Conservation (phyloP, 163 green algal species). For the Scenedesmus sp. region DNA sequence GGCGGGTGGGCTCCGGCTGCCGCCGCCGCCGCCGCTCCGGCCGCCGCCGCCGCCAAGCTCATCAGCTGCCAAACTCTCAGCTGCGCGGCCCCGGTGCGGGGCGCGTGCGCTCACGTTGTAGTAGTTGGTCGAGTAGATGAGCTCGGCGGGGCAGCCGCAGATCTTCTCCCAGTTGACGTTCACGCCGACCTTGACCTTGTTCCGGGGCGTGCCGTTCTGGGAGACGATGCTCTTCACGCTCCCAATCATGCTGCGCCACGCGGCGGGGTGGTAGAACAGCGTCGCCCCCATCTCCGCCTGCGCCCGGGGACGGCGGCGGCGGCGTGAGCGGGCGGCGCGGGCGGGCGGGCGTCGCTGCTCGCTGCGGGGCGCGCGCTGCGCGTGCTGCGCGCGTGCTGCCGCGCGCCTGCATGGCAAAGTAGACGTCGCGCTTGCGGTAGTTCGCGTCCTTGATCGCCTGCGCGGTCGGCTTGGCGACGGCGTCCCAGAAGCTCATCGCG, state of each 20-base stretch:
- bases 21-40: too few species aligned
- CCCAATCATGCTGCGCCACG: not conserved
- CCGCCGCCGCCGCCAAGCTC: too few species aligned
- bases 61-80: too few species aligned
- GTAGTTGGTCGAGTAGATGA: conserved; percentile 44
- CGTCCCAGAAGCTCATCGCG: conserved; percentile 30
- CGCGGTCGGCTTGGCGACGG: conserved; percentile 31
- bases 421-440: conserved; percentile 24
- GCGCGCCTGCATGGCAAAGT: conserved; percentile 39
- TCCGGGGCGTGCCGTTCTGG: conserved; percentile 16
- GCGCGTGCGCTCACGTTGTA: conserved; percentile 26
- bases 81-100: too few species aligned
- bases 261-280: conserved; percentile 38
- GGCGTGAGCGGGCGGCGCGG: too few species aligned
- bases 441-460: conserved; percentile 38
- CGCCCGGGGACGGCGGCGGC: not conserved
- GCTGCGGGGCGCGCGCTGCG: too few species aligned
- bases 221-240: conserved; percentile 19
- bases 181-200: conserved; percentile 37
- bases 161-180: conserved; percentile 51
- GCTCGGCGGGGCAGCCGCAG: conserved; percentile 36
- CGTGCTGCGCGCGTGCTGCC: too few species aligned
- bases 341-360: not conserved
- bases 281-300: conserved; percentile 48
- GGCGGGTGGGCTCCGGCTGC: too few species aligned